Evolutionary conservation across 495 filamentous ascomycete species (phyloP).

Genomic region (Penicillium chermesinum): DNA sequence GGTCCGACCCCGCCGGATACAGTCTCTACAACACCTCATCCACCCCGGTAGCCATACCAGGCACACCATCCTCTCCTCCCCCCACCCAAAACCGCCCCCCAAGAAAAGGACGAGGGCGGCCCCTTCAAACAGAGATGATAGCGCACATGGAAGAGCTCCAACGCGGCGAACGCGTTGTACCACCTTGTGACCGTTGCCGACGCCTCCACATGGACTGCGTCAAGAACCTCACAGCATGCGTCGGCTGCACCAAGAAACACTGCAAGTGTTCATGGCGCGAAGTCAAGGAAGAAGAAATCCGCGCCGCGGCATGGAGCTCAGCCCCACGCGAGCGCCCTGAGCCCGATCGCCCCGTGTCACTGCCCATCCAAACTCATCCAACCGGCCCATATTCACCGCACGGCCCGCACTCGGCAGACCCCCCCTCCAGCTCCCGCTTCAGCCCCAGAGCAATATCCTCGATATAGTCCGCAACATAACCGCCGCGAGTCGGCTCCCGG

Average conservation of each 20-base stretch:
- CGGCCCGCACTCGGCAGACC: too few species aligned
- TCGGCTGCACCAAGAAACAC: conserved; percentile 84
- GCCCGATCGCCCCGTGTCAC: conserved; percentile 2
- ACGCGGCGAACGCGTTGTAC: conserved; percentile 65
- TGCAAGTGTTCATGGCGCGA: conserved; percentile 80
- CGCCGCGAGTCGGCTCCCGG: conserved; percentile 36
- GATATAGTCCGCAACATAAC: conserved; percentile 8
- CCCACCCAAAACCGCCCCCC: conserved; percentile 43
- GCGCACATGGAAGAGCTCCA: conserved; percentile 68
- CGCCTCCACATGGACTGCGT: conserved; percentile 74
- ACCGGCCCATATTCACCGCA: neutral
- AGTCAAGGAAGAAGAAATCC: conserved; percentile 65
- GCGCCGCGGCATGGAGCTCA: conserved; percentile 20
- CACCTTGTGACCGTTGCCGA: conserved; percentile 79
- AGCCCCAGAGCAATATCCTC: conserved; percentile 3
- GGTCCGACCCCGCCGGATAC: conserved; percentile 37
- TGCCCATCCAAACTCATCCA: neutral
- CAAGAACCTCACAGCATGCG: conserved; percentile 79
- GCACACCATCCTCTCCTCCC: conserved; percentile 46
- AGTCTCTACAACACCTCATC: conserved; percentile 32
- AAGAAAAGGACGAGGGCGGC: conserved; percentile 55
- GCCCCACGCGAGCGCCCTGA: conserved; percentile 15
- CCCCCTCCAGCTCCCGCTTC: conserved; percentile 15
- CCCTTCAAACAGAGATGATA: conserved; percentile 64
- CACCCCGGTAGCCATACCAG: conserved; percentile 46